phyloP scores from a whole-genome alignment of 257 asterid genomes.

The Avicennia marina region DNA sequence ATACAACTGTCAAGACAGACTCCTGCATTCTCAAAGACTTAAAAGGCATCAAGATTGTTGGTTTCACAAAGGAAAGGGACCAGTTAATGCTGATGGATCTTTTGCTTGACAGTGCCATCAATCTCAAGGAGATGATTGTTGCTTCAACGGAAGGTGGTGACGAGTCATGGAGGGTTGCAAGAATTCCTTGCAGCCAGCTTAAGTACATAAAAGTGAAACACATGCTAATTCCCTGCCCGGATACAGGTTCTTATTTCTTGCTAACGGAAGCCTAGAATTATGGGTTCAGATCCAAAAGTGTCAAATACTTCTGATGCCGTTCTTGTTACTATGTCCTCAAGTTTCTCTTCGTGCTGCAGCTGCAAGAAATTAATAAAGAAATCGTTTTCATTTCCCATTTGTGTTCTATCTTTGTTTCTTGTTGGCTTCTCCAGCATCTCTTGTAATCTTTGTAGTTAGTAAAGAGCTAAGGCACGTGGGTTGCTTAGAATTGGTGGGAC shows the following conservation, averaged over 20 bases:
- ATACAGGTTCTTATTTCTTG: not conserved
- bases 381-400: too few relatives aligned
- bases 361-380: not conserved
- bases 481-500: too few relatives aligned
- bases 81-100: constrained; percentile 21
- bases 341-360: not conserved
- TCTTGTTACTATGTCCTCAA: not conserved
- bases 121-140: constrained; percentile 17
- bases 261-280: constrained; percentile 1
- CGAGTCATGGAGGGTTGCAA: constrained; percentile 15
- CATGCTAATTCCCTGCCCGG: not conserved
- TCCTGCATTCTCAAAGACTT: constrained; percentile 14
- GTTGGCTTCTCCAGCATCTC: too few relatives aligned
- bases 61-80: constrained; percentile 12
- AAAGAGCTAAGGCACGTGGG: too few relatives aligned
- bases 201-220: not conserved
- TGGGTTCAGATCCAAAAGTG: not conserved
- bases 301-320: not conserved
- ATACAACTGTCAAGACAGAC: constrained; percentile 22
- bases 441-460: too few relatives aligned
- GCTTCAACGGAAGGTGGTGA: constrained; percentile 1
- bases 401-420: too few relatives aligned
- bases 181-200: constrained; percentile 16
- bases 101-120: constrained; percentile 17
- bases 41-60: constrained; percentile 1